Percentiles rank a stretch among this genome's conserved stretches.
phyloP scores from a whole-genome alignment of 2,329 filamentous ascomycete genomes.

The Hysterium pulicare region DNA sequence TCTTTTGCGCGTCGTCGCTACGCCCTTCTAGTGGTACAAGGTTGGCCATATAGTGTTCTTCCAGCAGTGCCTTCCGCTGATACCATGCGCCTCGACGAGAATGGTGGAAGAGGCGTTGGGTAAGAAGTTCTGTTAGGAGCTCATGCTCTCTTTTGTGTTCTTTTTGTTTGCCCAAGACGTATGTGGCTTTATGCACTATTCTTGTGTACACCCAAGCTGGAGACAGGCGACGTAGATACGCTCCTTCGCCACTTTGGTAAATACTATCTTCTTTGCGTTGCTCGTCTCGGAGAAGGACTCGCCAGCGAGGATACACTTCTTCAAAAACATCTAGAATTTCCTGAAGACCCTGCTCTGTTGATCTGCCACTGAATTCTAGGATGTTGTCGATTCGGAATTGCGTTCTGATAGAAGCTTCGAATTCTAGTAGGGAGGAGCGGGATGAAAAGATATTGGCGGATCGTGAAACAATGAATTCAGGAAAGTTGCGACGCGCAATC shows the following conservation, averaged over 20 bases:
- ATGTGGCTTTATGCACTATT: slow-evolving; percentile 82
- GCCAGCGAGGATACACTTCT: slow-evolving; percentile 78
- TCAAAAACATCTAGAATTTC: slow-evolving; percentile 70
- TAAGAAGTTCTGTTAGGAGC: slow-evolving; percentile 70
- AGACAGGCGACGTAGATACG: slow-evolving; percentile 84
- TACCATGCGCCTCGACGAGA: slow-evolving; percentile 89
- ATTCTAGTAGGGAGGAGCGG: slow-evolving; percentile 73
- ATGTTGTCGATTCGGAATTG: slow-evolving; percentile 79
- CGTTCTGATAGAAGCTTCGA: slow-evolving; percentile 78
- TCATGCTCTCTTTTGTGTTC: slow-evolving; percentile 73
- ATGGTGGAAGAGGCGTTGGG: slow-evolving; percentile 79
- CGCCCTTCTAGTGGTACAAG: slow-evolving; percentile 37
- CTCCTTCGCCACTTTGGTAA: slow-evolving; percentile 80
- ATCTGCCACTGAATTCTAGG: slow-evolving; percentile 73
- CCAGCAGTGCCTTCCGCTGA: slow-evolving; percentile 86
- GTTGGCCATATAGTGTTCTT: slow-evolving; percentile 89
- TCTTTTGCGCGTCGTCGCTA: slow-evolving; percentile 63
- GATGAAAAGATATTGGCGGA: slow-evolving; percentile 86
- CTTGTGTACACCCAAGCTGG: slow-evolving; percentile 91
- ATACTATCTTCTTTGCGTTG: slow-evolving; percentile 71
- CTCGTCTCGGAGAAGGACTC: slow-evolving; percentile 67
- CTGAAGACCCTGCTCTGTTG: slow-evolving; percentile 62
- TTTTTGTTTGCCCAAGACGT: slow-evolving; percentile 77
- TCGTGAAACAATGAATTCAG: slow-evolving; percentile 83
- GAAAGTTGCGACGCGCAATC: slow-evolving; percentile 83